phyloP scores from a whole-genome alignment of 208 protist species.

The Acanthamoeba rhysodes region DNA sequence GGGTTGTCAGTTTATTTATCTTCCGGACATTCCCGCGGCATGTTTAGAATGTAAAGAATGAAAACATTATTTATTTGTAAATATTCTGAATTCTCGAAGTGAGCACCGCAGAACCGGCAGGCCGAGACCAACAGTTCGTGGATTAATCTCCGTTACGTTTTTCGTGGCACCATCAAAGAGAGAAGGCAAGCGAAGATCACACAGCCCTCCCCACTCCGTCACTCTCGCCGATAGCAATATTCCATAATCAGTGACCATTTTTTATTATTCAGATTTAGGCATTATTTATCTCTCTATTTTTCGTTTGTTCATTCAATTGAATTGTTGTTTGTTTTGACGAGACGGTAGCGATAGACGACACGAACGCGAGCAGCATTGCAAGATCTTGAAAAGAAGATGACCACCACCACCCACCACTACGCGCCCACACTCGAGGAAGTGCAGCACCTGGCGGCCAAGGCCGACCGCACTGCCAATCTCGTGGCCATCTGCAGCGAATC shows the following conservation, averaged over 20 bases:
- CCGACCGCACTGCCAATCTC: background rate
- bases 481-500: conserved; percentile 1
- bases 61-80: no score
- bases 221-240: no score
- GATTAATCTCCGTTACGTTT: background rate
- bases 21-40: no score
- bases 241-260: no score
- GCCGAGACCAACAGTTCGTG: background rate
- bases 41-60: no score
- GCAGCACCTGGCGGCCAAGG: background rate
- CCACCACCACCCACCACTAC: background rate
- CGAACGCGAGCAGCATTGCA: background rate
- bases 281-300: background rate
- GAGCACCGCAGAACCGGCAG: no score
- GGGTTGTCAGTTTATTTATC: no score
- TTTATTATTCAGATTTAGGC: background rate
- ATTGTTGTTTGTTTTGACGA: no score
- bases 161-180: background rate
- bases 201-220: no score
- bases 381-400: background rate
- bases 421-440: background rate
- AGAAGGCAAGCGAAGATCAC: background rate
- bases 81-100: no score
- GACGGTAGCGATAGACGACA: no score
- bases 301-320: background rate